A percentile compares a stretch with the other conserved stretches of the same genome.
These are phyloP conservation scores for Diaporthe vaccinii DNA, from an alignment of 2,329 filamentous ascomycete species.

Conservation along the genomic window DNA sequence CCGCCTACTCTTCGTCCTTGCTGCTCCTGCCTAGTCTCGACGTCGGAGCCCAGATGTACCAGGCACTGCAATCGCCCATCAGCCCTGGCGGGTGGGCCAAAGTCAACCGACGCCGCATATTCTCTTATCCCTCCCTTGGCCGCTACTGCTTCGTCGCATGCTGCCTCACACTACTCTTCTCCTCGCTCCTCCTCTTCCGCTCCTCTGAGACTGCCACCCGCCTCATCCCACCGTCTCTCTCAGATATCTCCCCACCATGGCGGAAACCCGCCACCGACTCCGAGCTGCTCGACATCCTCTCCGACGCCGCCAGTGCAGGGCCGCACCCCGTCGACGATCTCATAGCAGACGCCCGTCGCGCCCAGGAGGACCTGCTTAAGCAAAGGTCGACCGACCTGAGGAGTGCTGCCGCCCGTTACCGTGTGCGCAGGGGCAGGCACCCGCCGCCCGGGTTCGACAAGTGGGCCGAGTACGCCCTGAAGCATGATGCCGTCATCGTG, in stretches of 20 bases:
- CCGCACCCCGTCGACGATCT: constrained; percentile 61
- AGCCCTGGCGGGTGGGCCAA: constrained; percentile 37
- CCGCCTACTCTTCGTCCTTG: not conserved
- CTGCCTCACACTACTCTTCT: constrained; percentile 35
- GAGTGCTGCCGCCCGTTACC: constrained; percentile 60
- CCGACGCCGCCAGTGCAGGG: constrained; percentile 33
- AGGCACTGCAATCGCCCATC: constrained; percentile 34
- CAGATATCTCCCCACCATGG: constrained; percentile 35
- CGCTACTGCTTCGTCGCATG: constrained; percentile 39
- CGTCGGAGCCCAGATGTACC: constrained; percentile 27
- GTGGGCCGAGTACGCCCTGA: constrained; percentile 61
- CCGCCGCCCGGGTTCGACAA: constrained; percentile 63
- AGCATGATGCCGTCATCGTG: constrained; percentile 58
- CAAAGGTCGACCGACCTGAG: constrained; percentile 59
- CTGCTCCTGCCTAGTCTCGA: not conserved
- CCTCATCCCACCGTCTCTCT: constrained; percentile 32
- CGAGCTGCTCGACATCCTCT: constrained; percentile 40
- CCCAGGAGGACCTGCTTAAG: constrained; percentile 54
- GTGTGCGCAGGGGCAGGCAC: constrained; percentile 61
- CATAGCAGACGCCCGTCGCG: constrained; percentile 55
- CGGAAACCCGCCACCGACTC: constrained; percentile 41
- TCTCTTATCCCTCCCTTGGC: constrained; percentile 16
- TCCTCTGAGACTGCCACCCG: constrained; percentile 30
- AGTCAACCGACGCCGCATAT: constrained; percentile 36
- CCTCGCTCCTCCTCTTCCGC: constrained; percentile 39